Percentiles rank a stretch among this genome's conserved stretches.
Evolutionary conservation across 2,329 filamentous ascomycete species (phyloP).

Genomic region (Diaporthe eres): DNA sequence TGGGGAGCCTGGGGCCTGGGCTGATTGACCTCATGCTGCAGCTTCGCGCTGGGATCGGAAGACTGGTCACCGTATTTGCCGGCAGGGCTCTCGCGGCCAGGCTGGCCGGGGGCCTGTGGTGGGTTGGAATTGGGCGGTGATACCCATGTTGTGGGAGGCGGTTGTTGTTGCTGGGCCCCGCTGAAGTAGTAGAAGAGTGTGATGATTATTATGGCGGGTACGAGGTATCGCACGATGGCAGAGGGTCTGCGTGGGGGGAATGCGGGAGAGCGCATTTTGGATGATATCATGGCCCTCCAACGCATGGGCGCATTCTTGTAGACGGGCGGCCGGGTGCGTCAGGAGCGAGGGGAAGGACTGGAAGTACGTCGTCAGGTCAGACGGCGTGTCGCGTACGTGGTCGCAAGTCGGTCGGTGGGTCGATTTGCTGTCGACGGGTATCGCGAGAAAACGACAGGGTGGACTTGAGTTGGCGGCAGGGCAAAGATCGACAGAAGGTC

Average conservation of each 20-base stretch:
- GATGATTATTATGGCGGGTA: constrained; percentile 51
- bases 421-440: neutral
- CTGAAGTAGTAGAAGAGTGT: constrained; percentile 51
- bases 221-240: constrained; percentile 55
- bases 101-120: constrained; percentile 18
- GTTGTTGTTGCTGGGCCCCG: neutral
- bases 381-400: constrained; percentile 1
- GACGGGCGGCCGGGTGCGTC: constrained; percentile 27
- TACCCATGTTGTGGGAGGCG: constrained; percentile 4
- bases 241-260: constrained; percentile 57
- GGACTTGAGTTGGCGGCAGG: neutral
- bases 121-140: neutral
- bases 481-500: constrained; percentile 34
- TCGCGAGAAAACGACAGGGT: constrained; percentile 26
- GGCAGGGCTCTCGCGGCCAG: constrained; percentile 35
- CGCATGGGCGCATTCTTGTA: constrained; percentile 41
- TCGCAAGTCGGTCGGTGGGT: constrained; percentile 17
- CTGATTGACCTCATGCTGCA: constrained; percentile 38
- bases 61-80: constrained; percentile 37
- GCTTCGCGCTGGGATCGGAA: constrained; percentile 31
- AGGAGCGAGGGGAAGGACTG: neutral
- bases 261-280: constrained; percentile 54
- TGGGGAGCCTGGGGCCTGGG: constrained; percentile 25
- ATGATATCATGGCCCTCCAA: constrained; percentile 44
- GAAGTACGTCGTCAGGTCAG: neutral